A percentile compares a stretch with the other conserved stretches of the same genome.
phyloP scores from a whole-genome alignment of 2,329 filamentous ascomycete species.

The Monosporascus sp. region DNA sequence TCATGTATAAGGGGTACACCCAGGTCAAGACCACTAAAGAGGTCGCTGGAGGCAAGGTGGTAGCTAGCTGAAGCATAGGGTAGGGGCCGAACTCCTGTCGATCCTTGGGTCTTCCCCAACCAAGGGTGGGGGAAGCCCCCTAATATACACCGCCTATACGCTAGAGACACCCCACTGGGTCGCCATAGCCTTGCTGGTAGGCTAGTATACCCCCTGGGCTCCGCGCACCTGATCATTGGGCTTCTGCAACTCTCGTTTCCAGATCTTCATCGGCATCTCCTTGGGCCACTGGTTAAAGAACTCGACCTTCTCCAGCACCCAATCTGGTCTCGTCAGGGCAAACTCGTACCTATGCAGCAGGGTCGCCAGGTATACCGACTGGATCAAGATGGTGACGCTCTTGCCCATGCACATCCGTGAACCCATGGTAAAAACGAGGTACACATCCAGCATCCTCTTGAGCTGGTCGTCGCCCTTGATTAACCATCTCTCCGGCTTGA shows the following conservation, averaged over 20 bases:
- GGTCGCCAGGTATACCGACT: slow-evolving; percentile 1
- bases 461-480: neutral
- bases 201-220: neutral
- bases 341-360: slow-evolving; percentile 4
- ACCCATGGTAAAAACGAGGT: slow-evolving; percentile 1
- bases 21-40: too few relatives aligned
- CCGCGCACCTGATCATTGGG: neutral
- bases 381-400: slow-evolving; percentile 3
- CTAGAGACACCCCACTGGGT: too few relatives aligned
- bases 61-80: too few relatives aligned
- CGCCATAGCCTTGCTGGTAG: too few relatives aligned
- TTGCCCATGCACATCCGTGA: slow-evolving; percentile 1
- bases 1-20: too few relatives aligned
- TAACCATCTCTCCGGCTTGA: slow-evolving; percentile 1
- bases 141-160: too few relatives aligned
- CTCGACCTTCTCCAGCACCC: slow-evolving; percentile 1
- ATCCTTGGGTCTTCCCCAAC: too few relatives aligned
- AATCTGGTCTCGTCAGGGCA: neutral
- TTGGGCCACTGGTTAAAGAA: slow-evolving; percentile 3
- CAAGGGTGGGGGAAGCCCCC: too few relatives aligned
- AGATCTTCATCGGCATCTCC: slow-evolving; percentile 1
- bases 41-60: too few relatives aligned
- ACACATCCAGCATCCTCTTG: slow-evolving; percentile 1
- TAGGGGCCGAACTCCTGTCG: too few relatives aligned
- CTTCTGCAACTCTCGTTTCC: neutral